phyloP scores from a whole-genome alignment of 352 stramenopile species.

The Halophytophthora batemanensis region DNA sequence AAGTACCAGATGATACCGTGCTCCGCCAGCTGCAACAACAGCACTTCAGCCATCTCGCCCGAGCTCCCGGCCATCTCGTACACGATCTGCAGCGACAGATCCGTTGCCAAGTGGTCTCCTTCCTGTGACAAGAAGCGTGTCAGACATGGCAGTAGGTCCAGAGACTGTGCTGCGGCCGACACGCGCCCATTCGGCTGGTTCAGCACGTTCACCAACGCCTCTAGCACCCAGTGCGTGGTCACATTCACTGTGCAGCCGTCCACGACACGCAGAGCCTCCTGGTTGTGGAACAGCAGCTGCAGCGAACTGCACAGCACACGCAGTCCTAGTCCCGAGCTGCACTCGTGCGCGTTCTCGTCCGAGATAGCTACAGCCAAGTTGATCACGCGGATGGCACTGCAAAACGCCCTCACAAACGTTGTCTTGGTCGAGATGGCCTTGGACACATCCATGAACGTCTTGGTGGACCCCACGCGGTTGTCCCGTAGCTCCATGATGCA shows the following conservation, averaged over 20 bases:
- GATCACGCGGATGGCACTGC: slow-evolving; percentile 71
- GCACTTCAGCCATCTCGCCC: slow-evolving; percentile 78
- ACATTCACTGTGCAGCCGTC: slow-evolving; percentile 63
- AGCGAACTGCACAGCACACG: slow-evolving; percentile 72
- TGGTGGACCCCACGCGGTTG: slow-evolving; percentile 32
- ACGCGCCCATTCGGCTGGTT: slow-evolving; percentile 79
- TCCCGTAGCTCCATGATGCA: slow-evolving; percentile 78
- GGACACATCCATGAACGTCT: slow-evolving; percentile 51
- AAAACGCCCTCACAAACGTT: slow-evolving; percentile 63
- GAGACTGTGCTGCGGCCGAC: slow-evolving; percentile 73
- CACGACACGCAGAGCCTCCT: slow-evolving; percentile 46
- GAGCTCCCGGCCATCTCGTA: slow-evolving; percentile 78
- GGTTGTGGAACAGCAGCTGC: slow-evolving; percentile 75
- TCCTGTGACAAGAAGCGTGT: slow-evolving; percentile 72
- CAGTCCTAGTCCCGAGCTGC: slow-evolving; percentile 69
- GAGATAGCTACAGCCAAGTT: slow-evolving; percentile 72
- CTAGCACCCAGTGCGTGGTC: slow-evolving; percentile 75
- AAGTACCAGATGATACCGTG: slow-evolving; percentile 85
- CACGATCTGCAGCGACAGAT: slow-evolving; percentile 79
- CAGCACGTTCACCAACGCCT: slow-evolving; percentile 81
- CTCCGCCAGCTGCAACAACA: slow-evolving; percentile 76
- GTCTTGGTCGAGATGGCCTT: slow-evolving; percentile 57
- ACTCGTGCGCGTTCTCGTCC: slow-evolving; percentile 71
- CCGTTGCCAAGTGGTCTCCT: slow-evolving; percentile 61
- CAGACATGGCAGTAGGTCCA: slow-evolving; percentile 78